phyloP scores from a whole-genome alignment of 1,139 yeast species.

The Saccharomyces uvarum region DNA sequence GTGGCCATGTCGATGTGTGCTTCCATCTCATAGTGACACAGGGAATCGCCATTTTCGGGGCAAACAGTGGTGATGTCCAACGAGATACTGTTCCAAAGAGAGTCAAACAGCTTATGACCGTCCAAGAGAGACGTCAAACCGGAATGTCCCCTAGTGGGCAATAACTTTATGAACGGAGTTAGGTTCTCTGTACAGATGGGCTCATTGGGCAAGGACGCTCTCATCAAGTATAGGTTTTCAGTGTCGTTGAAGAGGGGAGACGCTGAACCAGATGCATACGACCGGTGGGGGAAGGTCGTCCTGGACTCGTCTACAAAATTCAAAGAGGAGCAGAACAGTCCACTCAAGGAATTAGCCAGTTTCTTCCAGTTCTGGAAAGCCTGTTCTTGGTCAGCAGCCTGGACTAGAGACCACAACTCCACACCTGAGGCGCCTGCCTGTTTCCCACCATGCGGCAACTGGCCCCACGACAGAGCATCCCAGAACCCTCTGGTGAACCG shows the following conservation, averaged over 20 bases:
- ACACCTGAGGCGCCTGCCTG: conserved; percentile 92
- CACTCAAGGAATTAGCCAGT: conserved; percentile 72
- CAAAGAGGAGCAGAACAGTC: conserved; percentile 90
- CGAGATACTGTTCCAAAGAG: conserved; percentile 92
- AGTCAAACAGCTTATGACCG: conserved; percentile 93
- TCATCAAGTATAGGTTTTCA: conserved; percentile 45
- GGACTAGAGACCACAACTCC: conserved; percentile 82
- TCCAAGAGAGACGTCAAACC: conserved; percentile 82
- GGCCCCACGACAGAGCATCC: conserved; percentile 87
- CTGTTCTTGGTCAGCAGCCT: conserved; percentile 47
- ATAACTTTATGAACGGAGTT: conserved; percentile 82
- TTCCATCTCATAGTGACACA: conserved; percentile 50
- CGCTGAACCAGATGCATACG: conserved; percentile 31
- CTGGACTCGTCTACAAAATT: conserved; percentile 76
- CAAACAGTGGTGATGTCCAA: conserved; percentile 69
- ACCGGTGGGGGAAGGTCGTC: conserved; percentile 62
- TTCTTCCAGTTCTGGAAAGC: conserved; percentile 65
- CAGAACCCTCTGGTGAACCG: conserved; percentile 94
- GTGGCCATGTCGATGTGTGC: conserved; percentile 71
- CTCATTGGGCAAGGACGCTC: conserved; percentile 90
- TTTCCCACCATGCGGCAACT: conserved; percentile 63
- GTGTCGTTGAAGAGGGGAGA: conserved; percentile 27
- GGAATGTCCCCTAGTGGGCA: conserved; percentile 89
- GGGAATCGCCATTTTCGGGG: conserved; percentile 16
- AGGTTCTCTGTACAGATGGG: conserved; percentile 96